Evolutionary conservation across 1,284 basidiomycete species (phyloP), one percentile per base, ranked within the genome.

Genomic region (Ganoderma lucidum): DNA sequence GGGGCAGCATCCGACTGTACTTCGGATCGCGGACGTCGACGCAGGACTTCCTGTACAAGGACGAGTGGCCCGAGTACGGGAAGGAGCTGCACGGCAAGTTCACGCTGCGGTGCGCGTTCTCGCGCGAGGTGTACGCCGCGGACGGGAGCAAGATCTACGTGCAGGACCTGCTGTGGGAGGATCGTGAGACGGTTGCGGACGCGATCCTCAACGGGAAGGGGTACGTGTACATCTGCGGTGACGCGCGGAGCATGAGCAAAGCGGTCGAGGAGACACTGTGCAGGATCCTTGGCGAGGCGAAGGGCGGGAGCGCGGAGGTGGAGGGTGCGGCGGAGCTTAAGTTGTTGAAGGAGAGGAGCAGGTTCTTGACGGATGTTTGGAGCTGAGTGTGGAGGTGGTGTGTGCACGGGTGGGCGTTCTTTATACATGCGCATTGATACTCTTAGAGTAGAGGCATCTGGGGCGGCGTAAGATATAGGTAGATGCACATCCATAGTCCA

Each of bases 111-210:
- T 87, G 86, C 68, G 95, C 97, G 19, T 94, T 98, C 83, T 97
- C 96, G 37, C 91, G 98, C 63, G 93, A 97, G 76, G 86, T 89
- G 91, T 93, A 87, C 83, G 96, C 94, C 80, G 87, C 95, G 1
- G 96, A 98, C 78, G 96, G 97, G 28, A 87, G 91, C 85, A 98
- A 99, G 87, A 94, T 97, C 76, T 99, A 99, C 83, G 97, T 99
- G 37, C 97, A 99, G 85, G 96, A 99, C 81, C 84, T 97, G 67
- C 83, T 98, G n/a, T 96, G 93, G 93, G 89, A 97, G 68, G 89
- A 94, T 76, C 86, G 90, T 64, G 90, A 90, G 78, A 87, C 90
- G 72, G 87, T 99, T 68, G 94, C 94, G 3, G 91, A 97, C 72
- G 92, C 94, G 30, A 96, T 99, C 75, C 84, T 98, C 71, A 94